Base-by-base conservation (phyloP, 495 filamentous ascomycete species). In the Oidiodendron maius region DNA sequence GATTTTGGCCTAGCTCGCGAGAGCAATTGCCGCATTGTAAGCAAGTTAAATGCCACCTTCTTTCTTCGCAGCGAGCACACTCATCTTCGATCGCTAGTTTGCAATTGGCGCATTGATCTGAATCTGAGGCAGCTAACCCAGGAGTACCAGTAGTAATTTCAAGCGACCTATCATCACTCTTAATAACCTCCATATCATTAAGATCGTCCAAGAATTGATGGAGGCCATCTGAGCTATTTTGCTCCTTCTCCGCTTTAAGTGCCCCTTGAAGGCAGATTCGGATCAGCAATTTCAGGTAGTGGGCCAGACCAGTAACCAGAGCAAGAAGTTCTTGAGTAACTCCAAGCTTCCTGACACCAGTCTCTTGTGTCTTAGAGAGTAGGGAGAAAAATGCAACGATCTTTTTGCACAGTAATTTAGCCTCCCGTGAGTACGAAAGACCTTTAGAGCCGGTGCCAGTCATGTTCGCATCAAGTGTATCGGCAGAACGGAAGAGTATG, bases 401-500 rank as follows among this genome's bases (percentile, higher is more conserved):
- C 67, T 99, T 99, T 66, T 99, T 99, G 74, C 94, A 99, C 11
- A 99, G 81, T 24, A 99, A 75, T 67, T 97, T 99, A 17, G 94
- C 86, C 70, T 99, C 94, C 48, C 94, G 82, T 16, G 86, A 86
- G 62, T 96, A 97, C 21, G 89, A 84, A 34, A 97, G 72, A 89
- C 88, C 83, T 71, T 90, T 91, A 57, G 85, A 74, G 17, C 81
- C 84, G 44, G 86, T 70, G 5, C 5, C 5, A 43, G 74, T 73
- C 66, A 95, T 84, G 28, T 82, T 75, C 10, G 62, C 63, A 48
- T 95, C 91, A 34, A 99, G 73, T 52, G 82, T 79, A 64, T 97
- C 94, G 11, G 89, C 88, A 16, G 90, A 88, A 5, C 74, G 75
- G 69, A 99, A 99, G 24, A 99, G 74, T 30, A 97, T 80, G 52